Evolutionary conservation across 345 rosid genomes (phyloP).

Genomic region (Citrus hindsii): DNA sequence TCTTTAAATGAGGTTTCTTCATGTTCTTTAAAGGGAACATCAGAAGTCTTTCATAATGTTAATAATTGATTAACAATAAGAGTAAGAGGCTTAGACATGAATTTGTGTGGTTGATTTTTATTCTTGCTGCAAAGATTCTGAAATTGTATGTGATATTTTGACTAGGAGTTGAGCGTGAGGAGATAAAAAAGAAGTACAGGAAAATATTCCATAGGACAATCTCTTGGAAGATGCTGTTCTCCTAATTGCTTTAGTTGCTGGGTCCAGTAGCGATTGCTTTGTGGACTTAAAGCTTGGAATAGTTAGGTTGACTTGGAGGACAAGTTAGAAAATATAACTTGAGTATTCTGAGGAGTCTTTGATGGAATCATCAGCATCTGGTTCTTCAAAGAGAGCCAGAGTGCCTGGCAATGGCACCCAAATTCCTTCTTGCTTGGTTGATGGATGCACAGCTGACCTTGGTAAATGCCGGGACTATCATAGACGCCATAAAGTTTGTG

Average conservation of each 20-base stretch:
- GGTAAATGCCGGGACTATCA: conserved; percentile 70
- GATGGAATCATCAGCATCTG: conserved; percentile 57
- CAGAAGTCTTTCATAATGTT: neutral
- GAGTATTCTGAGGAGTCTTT: conserved; percentile 14
- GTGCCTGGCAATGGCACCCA: conserved; percentile 34
- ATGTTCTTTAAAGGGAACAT: neutral
- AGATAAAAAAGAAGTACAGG: neutral
- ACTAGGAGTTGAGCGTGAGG: conserved; percentile 6
- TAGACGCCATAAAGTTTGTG: conserved; percentile 76
- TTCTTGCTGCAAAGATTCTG: conserved; percentile 2
- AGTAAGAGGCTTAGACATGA: neutral
- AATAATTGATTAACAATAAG: neutral
- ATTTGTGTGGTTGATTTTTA: conserved; percentile 5
- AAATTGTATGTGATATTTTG: neutral
- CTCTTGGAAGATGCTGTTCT: conserved; percentile 14
- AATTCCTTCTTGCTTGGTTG: conserved; percentile 68
- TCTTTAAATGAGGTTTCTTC: neutral
- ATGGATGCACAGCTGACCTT: conserved; percentile 68
- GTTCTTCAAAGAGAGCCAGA: conserved; percentile 48
- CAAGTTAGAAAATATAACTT: conserved; percentile 1
- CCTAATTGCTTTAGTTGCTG: conserved; percentile 11
- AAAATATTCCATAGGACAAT: conserved; percentile 12
- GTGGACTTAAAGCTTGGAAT: conserved; percentile 28
- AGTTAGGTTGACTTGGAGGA: conserved; percentile 23
- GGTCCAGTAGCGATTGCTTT: conserved; percentile 17